phyloP scores from a whole-genome alignment of 768 basidiomycete genomes.

The Tricholoma bakamatsutake region DNA sequence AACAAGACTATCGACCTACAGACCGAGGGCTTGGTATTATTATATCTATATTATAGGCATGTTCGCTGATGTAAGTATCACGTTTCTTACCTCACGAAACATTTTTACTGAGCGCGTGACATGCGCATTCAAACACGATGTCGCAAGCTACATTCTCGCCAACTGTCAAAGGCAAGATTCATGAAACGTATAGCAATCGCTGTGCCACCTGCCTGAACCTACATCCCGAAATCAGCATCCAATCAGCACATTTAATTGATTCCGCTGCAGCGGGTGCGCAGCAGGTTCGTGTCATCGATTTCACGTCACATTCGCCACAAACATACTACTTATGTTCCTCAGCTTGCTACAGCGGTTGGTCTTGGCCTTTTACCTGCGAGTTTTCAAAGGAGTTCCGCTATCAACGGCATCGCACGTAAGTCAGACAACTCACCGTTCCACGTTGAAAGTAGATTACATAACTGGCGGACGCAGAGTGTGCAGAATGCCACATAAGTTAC shows the following conservation, averaged over 20 bases:
- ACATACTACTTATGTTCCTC: constrained; percentile 1
- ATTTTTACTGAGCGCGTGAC: too few relatives aligned
- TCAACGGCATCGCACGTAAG: constrained; percentile 7
- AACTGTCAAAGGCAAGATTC: not conserved
- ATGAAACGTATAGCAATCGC: not conserved
- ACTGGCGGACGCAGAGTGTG: constrained; percentile 8
- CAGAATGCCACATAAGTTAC: constrained; percentile 5
- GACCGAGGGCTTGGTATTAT: not conserved
- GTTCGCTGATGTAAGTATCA: too few relatives aligned
- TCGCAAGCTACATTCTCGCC: not conserved
- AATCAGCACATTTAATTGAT: constrained; percentile 10
- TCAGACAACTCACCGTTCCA: not conserved
- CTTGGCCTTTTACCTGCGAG: constrained; percentile 5
- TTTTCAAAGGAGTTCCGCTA: constrained; percentile 4
- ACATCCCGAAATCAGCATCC: constrained; percentile 1
- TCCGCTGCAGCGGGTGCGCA: constrained; percentile 4
- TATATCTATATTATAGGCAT: too few relatives aligned
- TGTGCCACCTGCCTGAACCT: constrained; percentile 8
- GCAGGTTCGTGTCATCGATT: constrained; percentile 5
- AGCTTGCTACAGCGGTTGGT: constrained; percentile 2
- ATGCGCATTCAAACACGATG: too few relatives aligned
- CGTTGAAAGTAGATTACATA: not conserved
- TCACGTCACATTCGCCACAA: not conserved
- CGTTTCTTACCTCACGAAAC: too few relatives aligned
- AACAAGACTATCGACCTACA: constrained; percentile 6